These are phyloP conservation scores for Tremella yokohamensis DNA, from an alignment of 768 basidiomycete genomes.

Conservation along the genomic window DNA sequence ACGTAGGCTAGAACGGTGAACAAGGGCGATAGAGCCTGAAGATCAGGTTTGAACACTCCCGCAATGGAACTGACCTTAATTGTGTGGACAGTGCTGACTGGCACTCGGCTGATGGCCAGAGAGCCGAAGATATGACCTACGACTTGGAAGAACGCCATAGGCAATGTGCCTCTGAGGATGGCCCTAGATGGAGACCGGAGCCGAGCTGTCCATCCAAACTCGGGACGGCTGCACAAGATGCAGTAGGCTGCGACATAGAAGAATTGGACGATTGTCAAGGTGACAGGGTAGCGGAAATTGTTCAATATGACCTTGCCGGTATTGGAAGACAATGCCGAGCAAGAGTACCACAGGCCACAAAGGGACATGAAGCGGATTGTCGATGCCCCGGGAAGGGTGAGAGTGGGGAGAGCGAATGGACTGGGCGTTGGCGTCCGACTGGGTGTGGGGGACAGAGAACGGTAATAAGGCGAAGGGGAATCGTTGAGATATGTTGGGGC, in stretches of 20 bases:
- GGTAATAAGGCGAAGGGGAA: conserved; percentile 9
- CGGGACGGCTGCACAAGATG: conserved; percentile 62
- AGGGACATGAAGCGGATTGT: conserved; percentile 64
- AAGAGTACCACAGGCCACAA: conserved; percentile 87
- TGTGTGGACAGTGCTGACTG: conserved; percentile 96
- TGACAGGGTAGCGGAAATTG: conserved; percentile 89
- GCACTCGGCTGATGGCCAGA: conserved; percentile 92
- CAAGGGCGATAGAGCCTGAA: conserved; percentile 86
- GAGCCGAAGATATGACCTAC: conserved; percentile 97
- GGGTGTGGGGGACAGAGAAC: conserved; percentile 8
- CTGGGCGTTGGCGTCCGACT: conserved; percentile 23
- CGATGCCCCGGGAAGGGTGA: conserved; percentile 24
- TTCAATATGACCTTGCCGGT: conserved; percentile 93
- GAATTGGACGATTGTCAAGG: conserved; percentile 96
- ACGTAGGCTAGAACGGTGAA: conserved; percentile 97
- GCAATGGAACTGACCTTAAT: conserved; percentile 73
- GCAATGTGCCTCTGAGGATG: conserved; percentile 74
- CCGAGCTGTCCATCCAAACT: conserved; percentile 52
- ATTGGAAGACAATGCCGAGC: conserved; percentile 89
- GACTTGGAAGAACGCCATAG: conserved; percentile 97
- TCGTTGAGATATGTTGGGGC: conserved; percentile 10
- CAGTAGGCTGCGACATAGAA: conserved; percentile 88
- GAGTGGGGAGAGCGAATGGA: conserved; percentile 26
- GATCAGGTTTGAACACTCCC: conserved; percentile 11
- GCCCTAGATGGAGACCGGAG: conserved; percentile 67